Percentiles rank a stretch among this genome's conserved stretches.
Evolutionary conservation across 2,329 filamentous ascomycete species (phyloP).

Genomic region (Alternaria burnsii): DNA sequence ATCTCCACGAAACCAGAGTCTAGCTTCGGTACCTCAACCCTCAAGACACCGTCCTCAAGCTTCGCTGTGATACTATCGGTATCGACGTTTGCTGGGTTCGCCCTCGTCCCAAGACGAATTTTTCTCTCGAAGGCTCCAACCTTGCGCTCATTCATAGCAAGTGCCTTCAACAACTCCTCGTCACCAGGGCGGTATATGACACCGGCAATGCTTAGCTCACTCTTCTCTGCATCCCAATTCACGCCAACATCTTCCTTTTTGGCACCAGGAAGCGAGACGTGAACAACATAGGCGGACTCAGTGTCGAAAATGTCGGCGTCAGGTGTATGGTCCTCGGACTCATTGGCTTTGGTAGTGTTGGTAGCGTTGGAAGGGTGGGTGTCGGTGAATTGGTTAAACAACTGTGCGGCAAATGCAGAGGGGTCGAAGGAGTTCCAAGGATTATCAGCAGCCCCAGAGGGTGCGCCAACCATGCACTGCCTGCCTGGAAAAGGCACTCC

Average conservation of each 20-base stretch:
- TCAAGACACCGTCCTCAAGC: slow-evolving; percentile 79
- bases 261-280: slow-evolving; percentile 77
- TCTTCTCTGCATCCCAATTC: slow-evolving; percentile 76
- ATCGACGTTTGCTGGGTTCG: slow-evolving; percentile 70
- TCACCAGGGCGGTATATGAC: slow-evolving; percentile 76
- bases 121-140: slow-evolving; percentile 78
- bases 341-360: slow-evolving; percentile 20
- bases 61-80: slow-evolving; percentile 74
- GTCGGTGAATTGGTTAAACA: slow-evolving; percentile 47
- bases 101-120: slow-evolving; percentile 66
- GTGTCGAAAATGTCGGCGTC: slow-evolving; percentile 81
- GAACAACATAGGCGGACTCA: slow-evolving; percentile 68
- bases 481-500: slow-evolving; percentile 23
- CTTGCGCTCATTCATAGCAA: slow-evolving; percentile 72
- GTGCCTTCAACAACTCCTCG: slow-evolving; percentile 70
- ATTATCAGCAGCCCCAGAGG: slow-evolving; percentile 20
- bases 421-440: slow-evolving; percentile 33
- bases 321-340: slow-evolving; percentile 62
- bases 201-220: slow-evolving; percentile 72
- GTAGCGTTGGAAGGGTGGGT: slow-evolving; percentile 22
- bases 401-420: slow-evolving; percentile 41
- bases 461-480: slow-evolving; percentile 11
- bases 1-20: slow-evolving; percentile 67
- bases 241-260: slow-evolving; percentile 81
- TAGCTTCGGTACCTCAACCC: slow-evolving; percentile 78